Evolutionary conservation across 305 asterid species (phyloP).

Genomic region (Fraxinus angustifolia): DNA sequence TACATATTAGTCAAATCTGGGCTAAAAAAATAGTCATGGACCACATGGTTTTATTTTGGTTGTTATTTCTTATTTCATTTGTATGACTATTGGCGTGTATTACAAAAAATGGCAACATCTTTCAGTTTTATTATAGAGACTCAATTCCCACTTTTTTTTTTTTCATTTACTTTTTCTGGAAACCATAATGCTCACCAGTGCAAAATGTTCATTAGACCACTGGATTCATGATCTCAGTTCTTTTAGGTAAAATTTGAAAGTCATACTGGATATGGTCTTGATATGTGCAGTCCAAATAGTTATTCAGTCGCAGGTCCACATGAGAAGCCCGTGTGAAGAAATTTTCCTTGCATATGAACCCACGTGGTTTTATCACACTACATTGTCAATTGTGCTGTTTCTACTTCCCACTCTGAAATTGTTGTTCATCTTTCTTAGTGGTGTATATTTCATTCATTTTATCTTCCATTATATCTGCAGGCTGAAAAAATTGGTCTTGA

Average conservation of each 20-base stretch:
- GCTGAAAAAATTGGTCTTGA: conserved; percentile 60
- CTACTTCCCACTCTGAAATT: not conserved
- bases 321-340: not conserved
- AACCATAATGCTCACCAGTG: not conserved
- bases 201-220: not conserved
- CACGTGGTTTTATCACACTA: not conserved
- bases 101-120: not conserved
- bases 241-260: not conserved
- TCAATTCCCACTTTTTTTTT: not conserved
- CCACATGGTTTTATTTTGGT: not conserved
- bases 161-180: not conserved
- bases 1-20: not conserved
- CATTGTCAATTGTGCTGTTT: not conserved
- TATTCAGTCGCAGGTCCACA: not conserved
- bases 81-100: not conserved
- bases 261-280: not conserved
- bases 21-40: not conserved
- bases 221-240: not conserved
- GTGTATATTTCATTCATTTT: not conserved
- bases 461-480: conserved; percentile 26
- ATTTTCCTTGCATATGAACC: not conserved
- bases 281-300: not conserved
- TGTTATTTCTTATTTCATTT: not conserved
- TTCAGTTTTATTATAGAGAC: not conserved
- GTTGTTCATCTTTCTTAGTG: not conserved